Evolutionary conservation across 2,329 filamentous ascomycete species (phyloP).

Genomic region (Sclerotinia glacialis): DNA sequence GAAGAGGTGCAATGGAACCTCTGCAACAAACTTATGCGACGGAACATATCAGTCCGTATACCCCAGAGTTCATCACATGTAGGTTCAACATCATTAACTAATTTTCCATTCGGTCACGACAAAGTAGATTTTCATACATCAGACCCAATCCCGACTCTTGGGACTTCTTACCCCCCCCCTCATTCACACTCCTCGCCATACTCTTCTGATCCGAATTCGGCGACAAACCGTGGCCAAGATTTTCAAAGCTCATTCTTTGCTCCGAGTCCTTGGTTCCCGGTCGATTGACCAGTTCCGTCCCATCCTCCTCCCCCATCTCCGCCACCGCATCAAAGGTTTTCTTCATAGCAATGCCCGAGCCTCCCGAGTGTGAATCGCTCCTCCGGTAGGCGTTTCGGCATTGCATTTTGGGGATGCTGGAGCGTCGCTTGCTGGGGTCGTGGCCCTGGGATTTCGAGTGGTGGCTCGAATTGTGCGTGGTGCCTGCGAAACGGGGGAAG

Average conservation of each 20-base stretch:
- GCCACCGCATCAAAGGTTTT: background rate
- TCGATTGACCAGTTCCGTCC: background rate
- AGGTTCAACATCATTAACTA: background rate
- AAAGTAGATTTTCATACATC: too few relatives aligned
- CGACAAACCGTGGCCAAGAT: background rate
- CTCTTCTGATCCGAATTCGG: background rate
- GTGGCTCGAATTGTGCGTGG: background rate
- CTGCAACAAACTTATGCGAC: too few relatives aligned
- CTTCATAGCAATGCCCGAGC: background rate
- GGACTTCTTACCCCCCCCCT: background rate
- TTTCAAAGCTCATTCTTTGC: background rate
- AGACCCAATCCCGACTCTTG: background rate
- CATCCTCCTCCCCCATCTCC: conserved; percentile 3
- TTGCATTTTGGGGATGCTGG: background rate
- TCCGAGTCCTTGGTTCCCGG: background rate
- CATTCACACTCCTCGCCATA: background rate
- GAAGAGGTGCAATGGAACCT: too few relatives aligned
- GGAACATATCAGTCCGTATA: background rate
- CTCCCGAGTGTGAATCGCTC: background rate
- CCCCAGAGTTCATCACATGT: too few relatives aligned
- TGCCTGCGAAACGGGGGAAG: background rate
- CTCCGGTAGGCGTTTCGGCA: background rate
- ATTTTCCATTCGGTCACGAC: background rate
- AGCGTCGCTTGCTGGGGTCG: background rate
- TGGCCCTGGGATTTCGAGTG: background rate